These are phyloP conservation scores for Pelargonium cotyledonis DNA, from an alignment of 441 rosid genomes.

Conservation along the genomic window DNA sequence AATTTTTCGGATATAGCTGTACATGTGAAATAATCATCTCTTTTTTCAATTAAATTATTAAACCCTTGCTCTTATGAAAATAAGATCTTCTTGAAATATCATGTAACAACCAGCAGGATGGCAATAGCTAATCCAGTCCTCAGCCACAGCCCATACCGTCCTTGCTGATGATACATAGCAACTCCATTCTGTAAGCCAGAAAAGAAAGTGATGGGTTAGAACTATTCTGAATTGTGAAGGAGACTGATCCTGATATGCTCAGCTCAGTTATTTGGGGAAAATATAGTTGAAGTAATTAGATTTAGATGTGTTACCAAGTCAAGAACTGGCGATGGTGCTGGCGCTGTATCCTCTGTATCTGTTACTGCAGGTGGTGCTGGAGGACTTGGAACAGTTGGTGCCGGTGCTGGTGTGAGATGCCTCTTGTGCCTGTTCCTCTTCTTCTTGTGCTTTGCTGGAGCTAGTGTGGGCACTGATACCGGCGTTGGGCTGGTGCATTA, in stretches of 20 bases:
- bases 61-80: not conserved
- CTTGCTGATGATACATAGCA: conserved; percentile 33
- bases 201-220: conserved; percentile 8
- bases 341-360: conserved; percentile 52
- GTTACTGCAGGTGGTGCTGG: conserved; percentile 72
- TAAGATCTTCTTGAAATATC: not conserved
- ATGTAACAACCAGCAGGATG: conserved; percentile 42
- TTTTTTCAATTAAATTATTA: not conserved
- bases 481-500: conserved; percentile 45
- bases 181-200: conserved; percentile 57
- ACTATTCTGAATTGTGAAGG: not conserved
- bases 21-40: not conserved
- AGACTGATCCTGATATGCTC: not conserved
- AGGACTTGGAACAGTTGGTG: conserved; percentile 68
- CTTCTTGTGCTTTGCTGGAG: conserved; percentile 61
- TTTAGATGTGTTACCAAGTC: conserved; percentile 34
- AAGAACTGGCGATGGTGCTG: conserved; percentile 79
- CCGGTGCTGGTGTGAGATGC: conserved; percentile 64
- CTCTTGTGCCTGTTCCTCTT: conserved; percentile 63
- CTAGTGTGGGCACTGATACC: conserved; percentile 23
- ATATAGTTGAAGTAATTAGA: not conserved
- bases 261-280: conserved; percentile 9
- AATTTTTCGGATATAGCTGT: not conserved
- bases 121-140: conserved; percentile 40
- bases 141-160: conserved; percentile 40